phyloP scores from a whole-genome alignment of 2,329 filamentous ascomycete species.

The Emergomyces orientalis region DNA sequence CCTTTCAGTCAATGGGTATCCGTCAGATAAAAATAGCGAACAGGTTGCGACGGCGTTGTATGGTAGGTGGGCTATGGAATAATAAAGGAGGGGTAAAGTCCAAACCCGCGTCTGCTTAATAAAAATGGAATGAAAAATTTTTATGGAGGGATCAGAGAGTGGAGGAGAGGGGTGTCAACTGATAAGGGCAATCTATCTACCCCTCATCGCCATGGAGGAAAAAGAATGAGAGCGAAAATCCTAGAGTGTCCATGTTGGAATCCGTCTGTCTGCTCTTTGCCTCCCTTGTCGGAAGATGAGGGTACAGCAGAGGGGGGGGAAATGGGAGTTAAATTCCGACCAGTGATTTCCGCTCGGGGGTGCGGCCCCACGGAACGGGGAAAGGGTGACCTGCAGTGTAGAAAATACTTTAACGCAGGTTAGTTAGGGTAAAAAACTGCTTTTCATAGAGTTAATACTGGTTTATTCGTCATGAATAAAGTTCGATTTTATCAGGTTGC shows the following conservation, averaged over 20 bases:
- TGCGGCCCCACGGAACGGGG: conserved; percentile 7
- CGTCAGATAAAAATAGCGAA: background rate
- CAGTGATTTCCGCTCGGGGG: conserved; percentile 10
- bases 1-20: conserved; percentile 2
- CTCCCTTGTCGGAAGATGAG: background rate
- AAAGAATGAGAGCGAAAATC: background rate
- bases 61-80: no score
- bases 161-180: background rate
- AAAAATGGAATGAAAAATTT: background rate
- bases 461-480: no score
- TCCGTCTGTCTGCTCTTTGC: background rate
- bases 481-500: no score
- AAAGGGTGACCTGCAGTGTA: background rate
- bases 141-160: background rate
- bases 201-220: background rate
- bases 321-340: background rate
- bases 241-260: background rate
- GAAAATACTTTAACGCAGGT: background rate
- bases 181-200: background rate
- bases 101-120: background rate
- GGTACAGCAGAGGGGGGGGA: background rate
- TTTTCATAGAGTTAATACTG: no score
- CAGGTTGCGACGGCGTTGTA: background rate
- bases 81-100: background rate
- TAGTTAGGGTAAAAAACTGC: background rate